Evolutionary conservation across 2,329 filamentous ascomycete species (phyloP).

Genomic region (Cephalotrichum gorgonifer): DNA sequence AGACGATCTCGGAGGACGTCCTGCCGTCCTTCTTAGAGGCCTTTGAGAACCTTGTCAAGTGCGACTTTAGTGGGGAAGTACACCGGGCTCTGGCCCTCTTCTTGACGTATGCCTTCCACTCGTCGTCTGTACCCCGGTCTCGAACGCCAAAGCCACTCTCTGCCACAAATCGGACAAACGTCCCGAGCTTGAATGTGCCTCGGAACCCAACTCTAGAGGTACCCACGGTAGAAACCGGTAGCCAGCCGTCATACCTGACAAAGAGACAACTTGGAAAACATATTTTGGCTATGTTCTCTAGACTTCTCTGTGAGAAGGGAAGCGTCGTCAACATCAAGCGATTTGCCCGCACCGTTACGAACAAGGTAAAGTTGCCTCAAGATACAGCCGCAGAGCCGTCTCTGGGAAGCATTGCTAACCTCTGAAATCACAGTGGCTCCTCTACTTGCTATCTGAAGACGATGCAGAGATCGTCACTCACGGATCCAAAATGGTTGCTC

Average conservation of each 20-base stretch:
- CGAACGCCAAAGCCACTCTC: conserved; percentile 40
- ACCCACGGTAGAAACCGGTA: conserved; percentile 15
- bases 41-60: conserved; percentile 69
- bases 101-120: conserved; percentile 82
- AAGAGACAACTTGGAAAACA: conserved; percentile 64
- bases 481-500: conserved; percentile 72
- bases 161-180: conserved; percentile 26
- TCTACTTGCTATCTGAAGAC: conserved; percentile 82
- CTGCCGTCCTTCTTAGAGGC: conserved; percentile 68
- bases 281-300: conserved; percentile 67
- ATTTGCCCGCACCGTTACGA: conserved; percentile 89
- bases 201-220: conserved; percentile 5
- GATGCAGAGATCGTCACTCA: conserved; percentile 75
- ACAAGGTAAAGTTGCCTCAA: conserved; percentile 52
- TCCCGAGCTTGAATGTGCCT: conserved; percentile 19
- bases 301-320: conserved; percentile 64
- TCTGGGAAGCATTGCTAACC: conserved; percentile 17
- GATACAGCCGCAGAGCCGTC: too few relatives aligned
- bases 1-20: conserved; percentile 61
- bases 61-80: conserved; percentile 73
- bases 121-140: conserved; percentile 33
- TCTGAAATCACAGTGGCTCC: conserved; percentile 55
- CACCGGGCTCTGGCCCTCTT: conserved; percentile 82
- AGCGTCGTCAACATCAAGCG: conserved; percentile 64
- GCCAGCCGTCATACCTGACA: conserved; percentile 32